Conservation (phyloP, 2,329 filamentous ascomycete genomes). For the Alternaria metachromatica region DNA sequence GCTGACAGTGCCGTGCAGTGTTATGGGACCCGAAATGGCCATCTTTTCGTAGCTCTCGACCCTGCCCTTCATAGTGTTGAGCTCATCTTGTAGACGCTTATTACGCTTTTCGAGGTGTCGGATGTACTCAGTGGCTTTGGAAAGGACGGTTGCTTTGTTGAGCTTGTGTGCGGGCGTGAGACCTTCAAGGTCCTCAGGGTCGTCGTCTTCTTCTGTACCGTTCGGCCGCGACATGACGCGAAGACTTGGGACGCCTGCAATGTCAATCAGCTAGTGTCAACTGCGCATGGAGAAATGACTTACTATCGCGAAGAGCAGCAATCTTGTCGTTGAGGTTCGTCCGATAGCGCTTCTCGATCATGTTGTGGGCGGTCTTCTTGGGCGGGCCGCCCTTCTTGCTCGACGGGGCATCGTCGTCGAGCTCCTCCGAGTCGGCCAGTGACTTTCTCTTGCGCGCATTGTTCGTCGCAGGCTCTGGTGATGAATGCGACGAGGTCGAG, state of each 20-base stretch:
- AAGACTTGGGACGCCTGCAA: constrained; percentile 73
- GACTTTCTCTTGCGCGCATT: constrained; percentile 49
- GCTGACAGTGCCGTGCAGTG: constrained; percentile 36
- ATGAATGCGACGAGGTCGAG: constrained; percentile 63
- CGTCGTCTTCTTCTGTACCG: constrained; percentile 73
- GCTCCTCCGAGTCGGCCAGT: constrained; percentile 62
- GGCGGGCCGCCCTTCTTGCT: constrained; percentile 61
- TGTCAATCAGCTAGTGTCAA: neutral
- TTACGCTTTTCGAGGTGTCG: constrained; percentile 91
- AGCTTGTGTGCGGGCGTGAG: constrained; percentile 86
- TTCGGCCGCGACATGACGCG: constrained; percentile 74
- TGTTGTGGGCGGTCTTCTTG: constrained; percentile 97
- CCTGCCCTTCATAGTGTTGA: constrained; percentile 76
- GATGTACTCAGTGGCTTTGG: constrained; percentile 97
- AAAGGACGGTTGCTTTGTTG: constrained; percentile 96
- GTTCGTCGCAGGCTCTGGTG: constrained; percentile 60
- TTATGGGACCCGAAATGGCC: constrained; percentile 63
- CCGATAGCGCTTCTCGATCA: constrained; percentile 96
- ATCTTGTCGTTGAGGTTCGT: constrained; percentile 99
- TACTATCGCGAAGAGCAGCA: constrained; percentile 83
- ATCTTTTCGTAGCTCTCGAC: constrained; percentile 72
- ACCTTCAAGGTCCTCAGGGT: constrained; percentile 75
- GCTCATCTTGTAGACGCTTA: constrained; percentile 80
- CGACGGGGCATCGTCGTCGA: constrained; percentile 62
- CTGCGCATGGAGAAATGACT: neutral